These are phyloP conservation scores for Gymnopus androsaceus DNA, from an alignment of 1,284 basidiomycete species.

Conservation along the genomic window DNA sequence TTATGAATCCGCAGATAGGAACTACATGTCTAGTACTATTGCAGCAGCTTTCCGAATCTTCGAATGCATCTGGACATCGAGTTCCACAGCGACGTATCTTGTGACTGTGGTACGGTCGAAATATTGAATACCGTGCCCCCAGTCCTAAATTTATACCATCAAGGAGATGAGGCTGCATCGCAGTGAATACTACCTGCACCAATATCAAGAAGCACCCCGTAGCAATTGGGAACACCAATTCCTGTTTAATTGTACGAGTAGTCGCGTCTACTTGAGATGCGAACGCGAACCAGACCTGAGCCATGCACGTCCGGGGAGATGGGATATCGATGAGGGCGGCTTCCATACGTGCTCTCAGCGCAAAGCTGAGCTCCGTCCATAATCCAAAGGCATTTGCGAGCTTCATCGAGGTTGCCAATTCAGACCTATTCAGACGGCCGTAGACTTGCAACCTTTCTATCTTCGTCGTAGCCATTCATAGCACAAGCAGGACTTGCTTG, in stretches of 20 bases:
- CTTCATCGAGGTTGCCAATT: constrained; percentile 6
- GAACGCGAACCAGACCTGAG: constrained; percentile 56
- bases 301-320: constrained; percentile 58
- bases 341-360: background rate
- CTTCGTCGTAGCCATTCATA: too few relatives aligned
- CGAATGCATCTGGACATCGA: constrained; percentile 63
- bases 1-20: too few relatives aligned
- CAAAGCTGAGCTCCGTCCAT: background rate
- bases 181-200: constrained; percentile 55
- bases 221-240: constrained; percentile 51
- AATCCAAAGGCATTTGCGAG: constrained; percentile 1
- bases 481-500: too few relatives aligned
- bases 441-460: too few relatives aligned
- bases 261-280: constrained; percentile 50
- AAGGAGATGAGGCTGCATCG: background rate
- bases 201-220: constrained; percentile 66
- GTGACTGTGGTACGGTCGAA: constrained; percentile 54
- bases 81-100: constrained; percentile 70
- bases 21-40: too few relatives aligned
- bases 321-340: background rate
- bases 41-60: constrained; percentile 50
- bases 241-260: constrained; percentile 42
- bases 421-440: too few relatives aligned
- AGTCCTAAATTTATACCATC: background rate
- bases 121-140: constrained; percentile 61